Conservation (phyloP, 2,329 filamentous ascomycete species). For the Polychaeton citri region DNA sequence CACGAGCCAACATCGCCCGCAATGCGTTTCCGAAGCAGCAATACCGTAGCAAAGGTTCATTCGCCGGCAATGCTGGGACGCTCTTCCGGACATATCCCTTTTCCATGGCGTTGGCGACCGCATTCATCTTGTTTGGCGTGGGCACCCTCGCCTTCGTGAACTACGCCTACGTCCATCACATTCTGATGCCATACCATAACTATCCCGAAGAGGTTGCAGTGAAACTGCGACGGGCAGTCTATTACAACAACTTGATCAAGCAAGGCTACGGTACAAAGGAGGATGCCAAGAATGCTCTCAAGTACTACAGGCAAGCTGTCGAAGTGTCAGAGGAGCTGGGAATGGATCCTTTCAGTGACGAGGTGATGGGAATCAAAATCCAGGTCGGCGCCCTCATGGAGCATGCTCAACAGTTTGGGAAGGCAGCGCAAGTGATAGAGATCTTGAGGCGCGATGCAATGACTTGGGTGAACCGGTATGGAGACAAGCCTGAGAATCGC, state of each 20-base stretch:
- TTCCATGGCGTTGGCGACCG: slow-evolving; percentile 21
- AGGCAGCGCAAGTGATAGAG: slow-evolving; percentile 66
- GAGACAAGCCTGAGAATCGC: slow-evolving; percentile 28
- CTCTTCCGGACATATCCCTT: slow-evolving; percentile 27
- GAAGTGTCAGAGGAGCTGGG: slow-evolving; percentile 57
- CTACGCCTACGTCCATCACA: slow-evolving; percentile 33
- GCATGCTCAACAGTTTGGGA: slow-evolving; percentile 54
- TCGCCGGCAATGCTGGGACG: slow-evolving; percentile 15
- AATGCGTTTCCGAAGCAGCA: slow-evolving; percentile 14
- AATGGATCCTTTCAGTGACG: slow-evolving; percentile 81
- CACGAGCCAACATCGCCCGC: slow-evolving; percentile 5
- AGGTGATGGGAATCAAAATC: slow-evolving; percentile 80
- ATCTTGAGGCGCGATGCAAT: slow-evolving; percentile 58
- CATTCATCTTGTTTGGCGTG: slow-evolving; percentile 24
- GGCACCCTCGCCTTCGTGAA: slow-evolving; percentile 30
- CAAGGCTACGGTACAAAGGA: not conserved
- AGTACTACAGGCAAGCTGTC: slow-evolving; percentile 72
- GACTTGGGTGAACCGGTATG: slow-evolving; percentile 33
- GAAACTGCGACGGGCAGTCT: slow-evolving; percentile 70
- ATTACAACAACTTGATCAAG: slow-evolving; percentile 57
- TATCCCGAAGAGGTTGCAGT: slow-evolving; percentile 60
- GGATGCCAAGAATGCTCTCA: slow-evolving; percentile 59
- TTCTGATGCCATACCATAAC: slow-evolving; percentile 37
- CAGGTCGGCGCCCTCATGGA: slow-evolving; percentile 70
- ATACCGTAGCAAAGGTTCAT: slow-evolving; percentile 4